Evolutionary conservation across 495 filamentous ascomycete genomes (phyloP).

Genomic region (Xylaria venustula): DNA sequence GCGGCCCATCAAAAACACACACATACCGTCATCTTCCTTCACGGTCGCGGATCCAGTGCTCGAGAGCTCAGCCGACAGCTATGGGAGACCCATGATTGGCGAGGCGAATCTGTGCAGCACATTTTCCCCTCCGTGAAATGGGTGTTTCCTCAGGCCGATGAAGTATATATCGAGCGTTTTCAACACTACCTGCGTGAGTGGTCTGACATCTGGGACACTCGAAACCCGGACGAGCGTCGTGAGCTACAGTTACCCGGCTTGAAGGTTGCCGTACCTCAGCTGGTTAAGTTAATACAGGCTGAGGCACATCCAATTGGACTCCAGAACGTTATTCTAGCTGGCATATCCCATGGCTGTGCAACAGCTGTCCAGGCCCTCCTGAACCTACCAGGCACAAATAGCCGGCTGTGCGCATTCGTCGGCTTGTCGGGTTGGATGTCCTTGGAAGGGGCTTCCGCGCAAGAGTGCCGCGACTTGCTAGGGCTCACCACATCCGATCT

Average conservation of each 20-base stretch:
- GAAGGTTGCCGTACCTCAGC: conserved; percentile 31
- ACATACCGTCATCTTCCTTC: conserved; percentile 52
- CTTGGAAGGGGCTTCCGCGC: not conserved
- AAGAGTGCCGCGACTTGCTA: not conserved
- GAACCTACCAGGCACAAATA: not conserved
- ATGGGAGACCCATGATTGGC: conserved; percentile 24
- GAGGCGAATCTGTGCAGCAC: conserved; percentile 11
- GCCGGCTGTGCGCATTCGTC: conserved; percentile 32
- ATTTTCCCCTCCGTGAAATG: conserved; percentile 20
- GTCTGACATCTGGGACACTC: conserved; percentile 48
- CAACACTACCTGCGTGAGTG: conserved; percentile 47
- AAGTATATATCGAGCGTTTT: conserved; percentile 33
- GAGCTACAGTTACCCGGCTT: conserved; percentile 43
- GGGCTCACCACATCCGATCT: not conserved
- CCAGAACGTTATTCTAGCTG: conserved; percentile 46
- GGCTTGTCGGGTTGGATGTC: conserved; percentile 52
- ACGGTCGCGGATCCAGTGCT: conserved; percentile 50
- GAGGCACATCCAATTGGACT: conserved; percentile 34
- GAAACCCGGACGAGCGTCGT: conserved; percentile 14
- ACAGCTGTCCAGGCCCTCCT: conserved; percentile 37
- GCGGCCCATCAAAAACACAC: conserved; percentile 33
- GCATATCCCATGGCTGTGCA: conserved; percentile 54
- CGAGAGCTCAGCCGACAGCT: conserved; percentile 51
- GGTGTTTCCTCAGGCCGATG: conserved; percentile 43
- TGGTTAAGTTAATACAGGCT: conserved; percentile 34